Evolutionary conservation across 345 rosid genomes (phyloP).

Genomic region (Aquilaria sinensis): DNA sequence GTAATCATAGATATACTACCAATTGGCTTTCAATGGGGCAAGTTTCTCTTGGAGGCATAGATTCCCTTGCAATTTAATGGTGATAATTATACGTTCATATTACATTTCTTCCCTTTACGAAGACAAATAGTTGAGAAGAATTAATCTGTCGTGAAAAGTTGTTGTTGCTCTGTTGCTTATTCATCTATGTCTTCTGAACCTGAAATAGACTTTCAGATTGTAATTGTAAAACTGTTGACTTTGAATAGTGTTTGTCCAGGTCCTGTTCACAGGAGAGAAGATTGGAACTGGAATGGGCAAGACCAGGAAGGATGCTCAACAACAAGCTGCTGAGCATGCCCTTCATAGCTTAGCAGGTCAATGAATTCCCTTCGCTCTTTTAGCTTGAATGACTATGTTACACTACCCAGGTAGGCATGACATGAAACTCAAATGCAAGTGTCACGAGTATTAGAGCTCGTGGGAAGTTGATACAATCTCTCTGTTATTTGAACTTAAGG

Average conservation of each 20-base stretch:
- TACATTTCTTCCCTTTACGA: not conserved
- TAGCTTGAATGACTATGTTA: not conserved
- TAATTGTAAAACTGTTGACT: not conserved
- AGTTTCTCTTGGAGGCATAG: no score
- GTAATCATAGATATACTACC: no score
- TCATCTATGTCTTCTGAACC: not conserved
- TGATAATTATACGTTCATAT: not conserved
- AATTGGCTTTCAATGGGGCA: no score
- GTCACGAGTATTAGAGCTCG: not conserved
- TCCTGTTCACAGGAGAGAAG: constrained; percentile 54
- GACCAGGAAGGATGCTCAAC: constrained; percentile 96
- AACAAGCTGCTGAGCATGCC: constrained; percentile 94
- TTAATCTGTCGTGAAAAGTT: no score
- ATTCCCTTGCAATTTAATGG: not conserved
- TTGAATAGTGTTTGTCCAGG: no score
- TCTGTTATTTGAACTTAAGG: not conserved
- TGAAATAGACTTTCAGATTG: not conserved
- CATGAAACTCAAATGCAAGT: no score
- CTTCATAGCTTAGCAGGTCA: constrained; percentile 83
- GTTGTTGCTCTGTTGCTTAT: not conserved
- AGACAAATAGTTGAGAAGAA: no score
- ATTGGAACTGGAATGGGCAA: constrained; percentile 97
- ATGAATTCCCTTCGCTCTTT: constrained; percentile 4
- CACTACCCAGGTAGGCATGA: not conserved
- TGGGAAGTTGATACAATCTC: not conserved